A percentile compares a stretch with the other conserved stretches of the same genome.
These are phyloP conservation scores for Psidium guajava DNA, from an alignment of 345 rosid genomes.

Conservation along the genomic window DNA sequence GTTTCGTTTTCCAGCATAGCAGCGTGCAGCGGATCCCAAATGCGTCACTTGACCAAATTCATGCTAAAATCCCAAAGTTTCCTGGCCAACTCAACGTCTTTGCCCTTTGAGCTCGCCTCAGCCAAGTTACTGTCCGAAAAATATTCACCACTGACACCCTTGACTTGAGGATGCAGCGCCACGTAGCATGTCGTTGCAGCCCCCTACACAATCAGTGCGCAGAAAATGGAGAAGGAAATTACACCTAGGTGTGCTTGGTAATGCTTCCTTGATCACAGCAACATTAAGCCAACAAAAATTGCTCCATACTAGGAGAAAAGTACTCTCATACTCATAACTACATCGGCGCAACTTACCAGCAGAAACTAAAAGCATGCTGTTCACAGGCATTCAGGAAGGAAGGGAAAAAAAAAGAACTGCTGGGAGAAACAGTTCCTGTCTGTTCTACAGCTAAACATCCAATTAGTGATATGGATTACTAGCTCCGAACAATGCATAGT, in stretches of 20 bases:
- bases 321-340: background rate
- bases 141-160: constrained; percentile 37
- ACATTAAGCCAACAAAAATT: background rate
- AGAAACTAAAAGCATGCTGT: background rate
- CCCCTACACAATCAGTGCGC: constrained; percentile 19
- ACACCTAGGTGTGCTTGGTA: background rate
- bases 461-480: background rate
- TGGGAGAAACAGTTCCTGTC: background rate
- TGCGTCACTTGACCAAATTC: constrained; percentile 19
- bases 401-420: background rate
- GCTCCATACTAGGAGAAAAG: background rate
- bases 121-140: constrained; percentile 31
- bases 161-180: constrained; percentile 50
- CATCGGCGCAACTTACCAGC: background rate
- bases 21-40: background rate
- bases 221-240: background rate
- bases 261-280: too few species aligned
- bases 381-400: background rate
- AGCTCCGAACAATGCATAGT: background rate
- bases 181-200: constrained; percentile 58
- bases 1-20: background rate
- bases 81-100: constrained; percentile 27
- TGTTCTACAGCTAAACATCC: background rate
- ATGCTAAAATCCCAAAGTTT: constrained; percentile 54
- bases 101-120: constrained; percentile 16